Evolutionary conservation across 2,329 filamentous ascomycete genomes (phyloP).

Genomic region (Alternaria arborescens): DNA sequence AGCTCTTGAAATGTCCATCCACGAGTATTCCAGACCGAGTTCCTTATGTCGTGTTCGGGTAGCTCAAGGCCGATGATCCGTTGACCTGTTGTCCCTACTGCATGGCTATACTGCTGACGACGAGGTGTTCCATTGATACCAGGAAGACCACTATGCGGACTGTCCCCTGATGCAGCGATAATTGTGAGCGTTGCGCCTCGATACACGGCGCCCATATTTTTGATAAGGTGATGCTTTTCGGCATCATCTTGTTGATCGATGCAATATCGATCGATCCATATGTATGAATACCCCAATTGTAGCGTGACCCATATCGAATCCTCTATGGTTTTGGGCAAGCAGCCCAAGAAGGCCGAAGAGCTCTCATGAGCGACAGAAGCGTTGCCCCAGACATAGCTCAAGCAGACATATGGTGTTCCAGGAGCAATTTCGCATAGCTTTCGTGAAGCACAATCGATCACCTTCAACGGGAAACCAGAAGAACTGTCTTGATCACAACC

Average conservation of each 20-base stretch:
- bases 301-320: neutral
- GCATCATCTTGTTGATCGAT: neutral
- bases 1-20: neutral
- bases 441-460: neutral
- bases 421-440: neutral
- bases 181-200: neutral
- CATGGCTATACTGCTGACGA: neutral
- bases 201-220: neutral
- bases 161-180: neutral
- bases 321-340: neutral
- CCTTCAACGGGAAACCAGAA: neutral
- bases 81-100: neutral
- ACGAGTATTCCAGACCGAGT: neutral
- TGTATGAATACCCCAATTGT: neutral
- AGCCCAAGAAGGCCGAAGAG: neutral
- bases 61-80: neutral
- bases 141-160: neutral
- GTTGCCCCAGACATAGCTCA: neutral
- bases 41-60: rapidly evolving
- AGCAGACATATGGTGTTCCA: neutral
- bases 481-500: neutral
- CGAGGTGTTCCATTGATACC: neutral
- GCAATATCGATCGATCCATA: neutral
- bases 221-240: neutral
- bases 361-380: neutral